These are phyloP conservation scores for Cyanophora paradoxa DNA, from an alignment of 78 protist species.

Conservation along the genomic window DNA sequence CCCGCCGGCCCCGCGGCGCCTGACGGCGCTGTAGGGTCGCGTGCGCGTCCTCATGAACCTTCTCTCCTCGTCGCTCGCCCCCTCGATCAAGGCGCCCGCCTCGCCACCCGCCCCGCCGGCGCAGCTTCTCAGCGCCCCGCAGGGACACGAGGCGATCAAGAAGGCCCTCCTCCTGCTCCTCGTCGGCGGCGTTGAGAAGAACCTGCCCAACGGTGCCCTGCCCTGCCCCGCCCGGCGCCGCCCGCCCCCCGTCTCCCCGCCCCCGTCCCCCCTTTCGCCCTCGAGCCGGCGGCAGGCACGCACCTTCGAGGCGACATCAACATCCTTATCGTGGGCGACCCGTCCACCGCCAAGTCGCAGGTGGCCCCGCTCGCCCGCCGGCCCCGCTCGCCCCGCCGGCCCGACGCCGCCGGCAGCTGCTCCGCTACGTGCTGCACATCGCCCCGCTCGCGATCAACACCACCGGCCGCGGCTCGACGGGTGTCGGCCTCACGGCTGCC, in stretches of 20 bases:
- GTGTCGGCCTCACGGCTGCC: conserved; percentile 99
- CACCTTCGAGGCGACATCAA: conserved; percentile 73
- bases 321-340: conserved; percentile 98
- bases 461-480: conserved; percentile 98
- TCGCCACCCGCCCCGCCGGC: too few species aligned
- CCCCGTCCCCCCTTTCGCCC: neutral
- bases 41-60: too few species aligned
- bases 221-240: neutral
- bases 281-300: neutral
- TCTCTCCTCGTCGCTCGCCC: conserved; percentile 89
- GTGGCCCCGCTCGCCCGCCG: too few species aligned
- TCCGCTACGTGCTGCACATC: conserved; percentile 78
- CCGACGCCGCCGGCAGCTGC: too few species aligned
- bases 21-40: too few species aligned
- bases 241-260: neutral
- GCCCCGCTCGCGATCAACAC: conserved; percentile 97
- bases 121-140: too few species aligned
- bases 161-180: conserved; percentile 82
- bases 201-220: conserved; percentile 64
- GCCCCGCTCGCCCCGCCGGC: too few species aligned
- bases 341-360: conserved; percentile 99
- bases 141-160: conserved; percentile 38
- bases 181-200: conserved; percentile 95
- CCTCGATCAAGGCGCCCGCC: too few species aligned
- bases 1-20: too few species aligned